Percentiles rank a stretch among this genome's conserved stretches.
Evolutionary conservation across 805 yeast species (phyloP).

Genomic region (Myxozyma neglecta): DNA sequence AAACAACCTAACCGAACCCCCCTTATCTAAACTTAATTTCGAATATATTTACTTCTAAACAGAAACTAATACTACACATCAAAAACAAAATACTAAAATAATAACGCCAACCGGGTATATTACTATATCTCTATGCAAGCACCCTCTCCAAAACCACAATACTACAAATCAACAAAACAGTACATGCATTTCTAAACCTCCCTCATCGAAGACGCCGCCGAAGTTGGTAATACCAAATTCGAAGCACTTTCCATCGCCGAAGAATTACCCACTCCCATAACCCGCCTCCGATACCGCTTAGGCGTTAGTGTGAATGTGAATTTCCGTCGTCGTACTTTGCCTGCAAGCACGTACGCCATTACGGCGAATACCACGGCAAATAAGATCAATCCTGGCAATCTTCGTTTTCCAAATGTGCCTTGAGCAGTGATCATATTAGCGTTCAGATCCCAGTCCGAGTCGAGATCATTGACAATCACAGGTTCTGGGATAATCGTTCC

Average conservation of each 20-base stretch:
- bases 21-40: no score
- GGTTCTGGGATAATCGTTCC: conserved; percentile 12
- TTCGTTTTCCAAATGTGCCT: conserved; percentile 21
- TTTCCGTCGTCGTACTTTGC: conserved; percentile 22
- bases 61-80: background rate
- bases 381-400: conserved; percentile 27
- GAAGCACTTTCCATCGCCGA: conserved; percentile 1
- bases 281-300: conserved; percentile 25
- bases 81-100: background rate
- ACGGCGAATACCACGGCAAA: conserved; percentile 19
- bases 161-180: background rate
- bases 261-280: conserved; percentile 3
- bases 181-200: background rate
- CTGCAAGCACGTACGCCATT: conserved; percentile 24
- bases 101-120: background rate
- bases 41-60: background rate
- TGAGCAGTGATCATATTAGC: conserved; percentile 8
- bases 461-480: conserved; percentile 4
- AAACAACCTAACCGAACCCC: no score
- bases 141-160: background rate
- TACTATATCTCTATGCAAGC: background rate
- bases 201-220: conserved; percentile 1
- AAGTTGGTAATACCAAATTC: background rate
- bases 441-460: conserved; percentile 1
- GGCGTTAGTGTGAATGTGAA: conserved; percentile 25